These are phyloP conservation scores for Clitopilus hobsonii DNA, from an alignment of 768 basidiomycete genomes.

Conservation along the genomic window DNA sequence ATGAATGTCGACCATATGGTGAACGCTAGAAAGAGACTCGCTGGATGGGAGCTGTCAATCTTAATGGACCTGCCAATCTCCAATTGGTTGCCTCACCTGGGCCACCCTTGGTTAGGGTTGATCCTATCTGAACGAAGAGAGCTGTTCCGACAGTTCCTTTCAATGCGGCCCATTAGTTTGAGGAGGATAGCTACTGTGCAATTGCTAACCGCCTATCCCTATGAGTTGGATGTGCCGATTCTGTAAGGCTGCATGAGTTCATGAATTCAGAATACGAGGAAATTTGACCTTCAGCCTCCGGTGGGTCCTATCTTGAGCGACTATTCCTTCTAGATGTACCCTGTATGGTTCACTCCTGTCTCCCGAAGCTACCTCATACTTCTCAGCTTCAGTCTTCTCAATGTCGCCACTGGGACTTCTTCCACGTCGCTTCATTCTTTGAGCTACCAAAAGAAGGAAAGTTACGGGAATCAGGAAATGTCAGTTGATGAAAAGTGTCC, in stretches of 20 bases:
- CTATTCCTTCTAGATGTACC: slow-evolving; percentile 10
- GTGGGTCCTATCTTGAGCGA: slow-evolving; percentile 28
- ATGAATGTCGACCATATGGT: slow-evolving; percentile 46
- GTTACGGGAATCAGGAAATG: not conserved
- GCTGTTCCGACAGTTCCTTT: slow-evolving; percentile 71
- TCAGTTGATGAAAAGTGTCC: not conserved
- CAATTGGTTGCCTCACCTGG: slow-evolving; percentile 43
- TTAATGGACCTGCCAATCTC: slow-evolving; percentile 25
- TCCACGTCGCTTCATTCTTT: not conserved
- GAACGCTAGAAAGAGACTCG: slow-evolving; percentile 46
- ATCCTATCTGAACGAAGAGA: slow-evolving; percentile 71
- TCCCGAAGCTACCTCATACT: not conserved
- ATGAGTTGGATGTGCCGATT: slow-evolving; percentile 49
- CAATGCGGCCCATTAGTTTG: slow-evolving; percentile 1
- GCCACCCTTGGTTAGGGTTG: slow-evolving; percentile 53
- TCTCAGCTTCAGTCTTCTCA: slow-evolving; percentile 2
- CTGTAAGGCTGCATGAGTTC: slow-evolving; percentile 16
- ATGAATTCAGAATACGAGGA: not conserved
- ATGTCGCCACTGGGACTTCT: not conserved
- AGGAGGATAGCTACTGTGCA: not conserved
- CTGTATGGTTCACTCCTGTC: slow-evolving; percentile 5
- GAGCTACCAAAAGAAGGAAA: not conserved
- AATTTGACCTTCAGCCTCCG: slow-evolving; percentile 33
- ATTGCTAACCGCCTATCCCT: slow-evolving; percentile 39
- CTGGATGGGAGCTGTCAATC: slow-evolving; percentile 19